These are phyloP conservation scores for Neocallimastix lanati DNA, from an alignment of 192 early-diverging fungal species.

Conservation along the genomic window DNA sequence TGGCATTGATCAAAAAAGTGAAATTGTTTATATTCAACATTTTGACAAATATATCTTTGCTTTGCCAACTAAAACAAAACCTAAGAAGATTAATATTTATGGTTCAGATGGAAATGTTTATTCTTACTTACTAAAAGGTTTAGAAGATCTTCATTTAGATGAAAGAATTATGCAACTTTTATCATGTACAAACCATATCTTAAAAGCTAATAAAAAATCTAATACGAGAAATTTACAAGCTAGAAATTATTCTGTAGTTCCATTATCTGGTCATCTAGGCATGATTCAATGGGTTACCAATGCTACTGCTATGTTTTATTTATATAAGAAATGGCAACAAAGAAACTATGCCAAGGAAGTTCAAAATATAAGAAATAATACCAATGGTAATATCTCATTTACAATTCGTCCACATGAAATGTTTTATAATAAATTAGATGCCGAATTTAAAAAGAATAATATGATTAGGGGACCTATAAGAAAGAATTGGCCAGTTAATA, in stretches of 20 bases:
- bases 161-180: slow-evolving; percentile 77
- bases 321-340: slow-evolving; percentile 62
- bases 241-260: slow-evolving; percentile 59
- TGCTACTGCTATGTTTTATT: slow-evolving; percentile 53
- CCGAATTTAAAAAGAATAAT: slow-evolving; percentile 30
- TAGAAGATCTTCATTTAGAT: slow-evolving; percentile 83
- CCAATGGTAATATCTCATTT: slow-evolving; percentile 10
- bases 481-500: slow-evolving; percentile 44
- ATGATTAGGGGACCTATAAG: slow-evolving; percentile 29
- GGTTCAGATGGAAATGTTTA: slow-evolving; percentile 32
- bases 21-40: slow-evolving; percentile 7
- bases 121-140: slow-evolving; percentile 75
- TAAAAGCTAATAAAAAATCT: slow-evolving; percentile 28
- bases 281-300: slow-evolving; percentile 91
- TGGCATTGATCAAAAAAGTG: slow-evolving; percentile 1
- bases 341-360: slow-evolving; percentile 36
- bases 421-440: slow-evolving; percentile 15
- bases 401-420: slow-evolving; percentile 18
- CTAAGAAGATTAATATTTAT: slow-evolving; percentile 58
- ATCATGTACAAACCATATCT: slow-evolving; percentile 33
- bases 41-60: slow-evolving; percentile 12
- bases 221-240: slow-evolving; percentile 16
- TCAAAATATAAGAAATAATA: slow-evolving; percentile 13
- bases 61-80: slow-evolving; percentile 79
- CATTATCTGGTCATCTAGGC: slow-evolving; percentile 70